These are phyloP conservation scores for Sophora flavescens DNA, from an alignment of 306 rosid species.

Conservation along the genomic window DNA sequence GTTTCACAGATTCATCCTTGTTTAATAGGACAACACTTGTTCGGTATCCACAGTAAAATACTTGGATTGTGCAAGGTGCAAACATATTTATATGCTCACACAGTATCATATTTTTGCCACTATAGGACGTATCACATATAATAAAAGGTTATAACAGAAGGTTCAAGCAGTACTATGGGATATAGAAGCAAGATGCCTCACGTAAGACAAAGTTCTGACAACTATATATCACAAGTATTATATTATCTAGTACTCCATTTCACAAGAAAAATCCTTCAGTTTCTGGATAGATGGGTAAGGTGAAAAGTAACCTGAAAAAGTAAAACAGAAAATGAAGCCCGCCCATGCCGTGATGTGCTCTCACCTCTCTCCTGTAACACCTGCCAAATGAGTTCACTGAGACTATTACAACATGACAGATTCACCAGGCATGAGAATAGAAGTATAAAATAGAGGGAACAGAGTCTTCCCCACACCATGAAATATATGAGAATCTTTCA, in stretches of 20 bases:
- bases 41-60: constrained; percentile 11
- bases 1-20: constrained; percentile 34
- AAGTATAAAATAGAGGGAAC: constrained; percentile 24
- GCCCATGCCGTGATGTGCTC: constrained; percentile 99
- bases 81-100: neutral
- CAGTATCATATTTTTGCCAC: constrained; percentile 12
- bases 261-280: constrained; percentile 22
- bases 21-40: constrained; percentile 21
- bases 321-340: constrained; percentile 95
- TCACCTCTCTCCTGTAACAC: constrained; percentile 99
- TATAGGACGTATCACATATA: neutral
- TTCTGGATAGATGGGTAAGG: constrained; percentile 32
- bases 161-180: neutral
- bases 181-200: constrained; percentile 35
- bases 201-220: constrained; percentile 34
- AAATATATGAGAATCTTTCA: constrained; percentile 16
- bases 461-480: constrained; percentile 14
- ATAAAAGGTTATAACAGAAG: constrained; percentile 1
- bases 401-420: constrained; percentile 38
- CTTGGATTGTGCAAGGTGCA: neutral
- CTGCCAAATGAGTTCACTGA: constrained; percentile 60
- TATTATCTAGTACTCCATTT: constrained; percentile 27
- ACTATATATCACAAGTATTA: constrained; percentile 1
- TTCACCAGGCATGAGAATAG: constrained; percentile 19
- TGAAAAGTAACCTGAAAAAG: constrained; percentile 84